A percentile compares a stretch with the other conserved stretches of the same genome.
Evolutionary conservation across 495 filamentous ascomycete species (phyloP).

Genomic region (Penicillium canescens): DNA sequence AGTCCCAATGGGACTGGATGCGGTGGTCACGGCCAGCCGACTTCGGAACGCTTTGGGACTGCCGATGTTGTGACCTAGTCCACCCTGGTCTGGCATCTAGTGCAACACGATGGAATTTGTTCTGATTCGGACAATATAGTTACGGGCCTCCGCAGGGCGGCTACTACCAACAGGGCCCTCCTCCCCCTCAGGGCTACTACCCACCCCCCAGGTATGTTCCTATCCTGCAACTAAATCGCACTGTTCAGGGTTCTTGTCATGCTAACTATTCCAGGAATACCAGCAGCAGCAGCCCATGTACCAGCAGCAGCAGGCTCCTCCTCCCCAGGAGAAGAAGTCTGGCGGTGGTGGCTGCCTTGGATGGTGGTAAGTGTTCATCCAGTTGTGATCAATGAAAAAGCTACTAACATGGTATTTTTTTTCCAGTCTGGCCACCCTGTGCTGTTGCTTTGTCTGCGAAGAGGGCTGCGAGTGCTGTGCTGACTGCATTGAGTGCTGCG

Average conservation of each 20-base stretch:
- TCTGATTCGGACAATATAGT: neutral
- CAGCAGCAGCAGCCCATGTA: no score
- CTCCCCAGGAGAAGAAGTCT: constrained; percentile 37
- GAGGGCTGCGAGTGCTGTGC: constrained; percentile 78
- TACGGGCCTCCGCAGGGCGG: constrained; percentile 14
- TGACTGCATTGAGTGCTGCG: constrained; percentile 66
- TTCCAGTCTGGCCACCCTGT: constrained; percentile 62
- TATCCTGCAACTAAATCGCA: no score
- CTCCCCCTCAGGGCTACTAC: constrained; percentile 26
- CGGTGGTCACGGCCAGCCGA: neutral
- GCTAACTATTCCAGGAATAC: no score
- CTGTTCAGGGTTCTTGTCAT: no score
- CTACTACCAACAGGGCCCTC: constrained; percentile 15
- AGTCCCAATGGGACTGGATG: neutral
- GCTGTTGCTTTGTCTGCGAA: constrained; percentile 79
- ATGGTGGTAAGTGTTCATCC: constrained; percentile 49
- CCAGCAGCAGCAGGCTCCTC: no score
- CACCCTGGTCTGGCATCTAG: neutral
- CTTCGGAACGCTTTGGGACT: neutral
- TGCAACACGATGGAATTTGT: neutral
- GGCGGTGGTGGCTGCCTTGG: constrained; percentile 60
- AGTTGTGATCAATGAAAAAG: neutral
- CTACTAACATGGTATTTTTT: constrained; percentile 10
- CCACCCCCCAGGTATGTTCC: constrained; percentile 15
- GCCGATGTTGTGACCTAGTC: neutral